Evolutionary conservation across 495 filamentous ascomycete species (phyloP), one percentile per base, ranked within the genome.

Genomic region (Penicillium turbatum): DNA sequence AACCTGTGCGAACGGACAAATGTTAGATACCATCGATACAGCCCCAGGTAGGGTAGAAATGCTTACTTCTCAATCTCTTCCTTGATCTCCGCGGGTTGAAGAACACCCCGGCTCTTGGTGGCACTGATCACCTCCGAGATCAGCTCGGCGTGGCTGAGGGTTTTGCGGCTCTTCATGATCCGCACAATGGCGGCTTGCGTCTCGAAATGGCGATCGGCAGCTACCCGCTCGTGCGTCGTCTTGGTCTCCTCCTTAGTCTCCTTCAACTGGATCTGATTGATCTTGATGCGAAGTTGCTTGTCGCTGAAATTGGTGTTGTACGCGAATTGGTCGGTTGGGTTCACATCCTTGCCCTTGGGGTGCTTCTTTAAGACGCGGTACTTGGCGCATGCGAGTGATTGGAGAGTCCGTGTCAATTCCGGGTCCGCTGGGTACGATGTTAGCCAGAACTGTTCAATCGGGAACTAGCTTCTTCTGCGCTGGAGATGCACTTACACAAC

Each of bases 221-320:
- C 86, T 0, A 97, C 90, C 4, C 88, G 78, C 70, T 96, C 86
- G 66, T 97, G 90, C 2, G 91, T 97, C 60, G 86, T 88, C 68
- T 90, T 86, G 67, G 96, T 96, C 74, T 99, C 93, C 61, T 87
- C 77, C 54, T 81, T 82, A 7, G 95, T 97, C 72, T 97, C 95
- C 67, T 92, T 92, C 42, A 97, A 79, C 71, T 99, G 95, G 53
- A 99, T 90, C 70, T 95, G 89, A 72, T 97, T 98, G 77, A 97
- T 96, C 76, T 99, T 97, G 71, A 99, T 85, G 51, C 90, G 86
- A 71, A 86, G 88, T 71, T 96, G 95, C 26, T 80, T 78, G 58
- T 96, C 86, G 15, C 72, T 72, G 70, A 99, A 99, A 15, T 60
- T 65, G 24, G 75, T 56, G 70, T 97, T 97, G 55, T 93, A 81